Percentiles rank a stretch among this genome's conserved stretches.
These are phyloP conservation scores for Cutaneotrichosporon dermatis DNA, from an alignment of 1,284 basidiomycete species.

Conservation along the genomic window DNA sequence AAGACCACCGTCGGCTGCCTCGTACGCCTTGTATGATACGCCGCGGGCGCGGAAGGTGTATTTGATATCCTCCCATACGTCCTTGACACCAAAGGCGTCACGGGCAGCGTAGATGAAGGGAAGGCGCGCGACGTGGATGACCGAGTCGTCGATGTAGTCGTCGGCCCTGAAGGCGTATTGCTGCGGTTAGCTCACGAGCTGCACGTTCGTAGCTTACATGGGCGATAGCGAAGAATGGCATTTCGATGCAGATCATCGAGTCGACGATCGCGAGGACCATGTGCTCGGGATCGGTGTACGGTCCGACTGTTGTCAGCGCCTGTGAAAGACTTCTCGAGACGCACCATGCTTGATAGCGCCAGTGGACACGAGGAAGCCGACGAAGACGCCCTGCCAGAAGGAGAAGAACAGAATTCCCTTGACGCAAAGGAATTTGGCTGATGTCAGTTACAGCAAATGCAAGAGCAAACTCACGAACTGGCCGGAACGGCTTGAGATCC, in stretches of 20 bases:
- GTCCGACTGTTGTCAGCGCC: slow-evolving; percentile 56
- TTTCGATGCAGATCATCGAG: slow-evolving; percentile 88
- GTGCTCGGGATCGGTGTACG: slow-evolving; percentile 80
- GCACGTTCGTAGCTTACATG: slow-evolving; percentile 52
- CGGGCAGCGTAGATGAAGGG: slow-evolving; percentile 78
- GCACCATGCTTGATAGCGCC: slow-evolving; percentile 63
- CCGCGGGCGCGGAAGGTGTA: slow-evolving; percentile 80
- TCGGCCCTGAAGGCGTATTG: slow-evolving; percentile 52
- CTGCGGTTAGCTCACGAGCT: slow-evolving; percentile 12
- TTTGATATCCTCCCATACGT: slow-evolving; percentile 81
- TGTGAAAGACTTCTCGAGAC: neutral
- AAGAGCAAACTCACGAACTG: slow-evolving; percentile 48
- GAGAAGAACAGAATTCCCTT: slow-evolving; percentile 97
- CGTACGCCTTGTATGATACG: slow-evolving; percentile 92
- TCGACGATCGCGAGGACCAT: slow-evolving; percentile 87
- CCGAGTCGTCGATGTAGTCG: slow-evolving; percentile 70
- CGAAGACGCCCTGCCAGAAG: slow-evolving; percentile 89
- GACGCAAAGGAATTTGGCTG: slow-evolving; percentile 94
- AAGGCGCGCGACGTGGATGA: slow-evolving; percentile 75
- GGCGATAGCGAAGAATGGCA: slow-evolving; percentile 93
- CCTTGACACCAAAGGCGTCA: slow-evolving; percentile 79
- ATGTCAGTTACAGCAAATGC: slow-evolving; percentile 19
- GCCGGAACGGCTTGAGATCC: slow-evolving; percentile 82
- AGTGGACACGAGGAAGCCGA: slow-evolving; percentile 82
- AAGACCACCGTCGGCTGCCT: slow-evolving; percentile 87